A percentile compares a stretch with the other conserved stretches of the same genome.
phyloP scores from a whole-genome alignment of 495 filamentous ascomycete genomes.

The Corynascus novoguineensis region DNA sequence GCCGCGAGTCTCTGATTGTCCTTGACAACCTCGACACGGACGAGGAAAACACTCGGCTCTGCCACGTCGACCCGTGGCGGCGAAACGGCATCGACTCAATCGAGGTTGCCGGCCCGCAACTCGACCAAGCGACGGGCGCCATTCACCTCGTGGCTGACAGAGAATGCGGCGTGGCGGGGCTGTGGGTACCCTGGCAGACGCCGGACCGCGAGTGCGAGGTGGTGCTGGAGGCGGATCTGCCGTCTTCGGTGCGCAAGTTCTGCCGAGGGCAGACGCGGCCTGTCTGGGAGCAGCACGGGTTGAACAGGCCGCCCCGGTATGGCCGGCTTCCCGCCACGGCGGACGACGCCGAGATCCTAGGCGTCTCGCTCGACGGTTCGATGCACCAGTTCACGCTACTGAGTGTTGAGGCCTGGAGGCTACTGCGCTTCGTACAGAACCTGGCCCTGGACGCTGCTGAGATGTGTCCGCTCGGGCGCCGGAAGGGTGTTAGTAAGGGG shows the following conservation, averaged over 20 bases:
- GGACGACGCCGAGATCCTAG: constrained; percentile 48
- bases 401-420: constrained; percentile 47
- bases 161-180: constrained; percentile 42
- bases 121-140: constrained; percentile 17
- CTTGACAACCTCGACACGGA: constrained; percentile 29
- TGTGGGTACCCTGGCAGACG: constrained; percentile 44
- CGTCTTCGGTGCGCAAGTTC: constrained; percentile 46
- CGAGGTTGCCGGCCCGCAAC: constrained; percentile 27
- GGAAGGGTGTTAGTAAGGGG: background rate
- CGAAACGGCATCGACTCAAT: constrained; percentile 38
- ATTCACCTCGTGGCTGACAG: constrained; percentile 45
- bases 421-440: constrained; percentile 60
- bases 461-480: constrained; percentile 16
- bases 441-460: constrained; percentile 37
- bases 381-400: constrained; percentile 58
- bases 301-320: constrained; percentile 24
- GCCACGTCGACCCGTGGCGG: constrained; percentile 35
- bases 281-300: constrained; percentile 32
- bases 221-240: constrained; percentile 48
- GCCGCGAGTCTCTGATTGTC: constrained; percentile 41
- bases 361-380: constrained; percentile 60
- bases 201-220: constrained; percentile 39
- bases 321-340: constrained; percentile 25
- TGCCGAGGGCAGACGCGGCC: constrained; percentile 41
- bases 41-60: background rate